Percentiles rank a stretch among this genome's conserved stretches.
Conservation (phyloP, 2,329 filamentous ascomycete species). For the Colletotrichum sp. region DNA sequence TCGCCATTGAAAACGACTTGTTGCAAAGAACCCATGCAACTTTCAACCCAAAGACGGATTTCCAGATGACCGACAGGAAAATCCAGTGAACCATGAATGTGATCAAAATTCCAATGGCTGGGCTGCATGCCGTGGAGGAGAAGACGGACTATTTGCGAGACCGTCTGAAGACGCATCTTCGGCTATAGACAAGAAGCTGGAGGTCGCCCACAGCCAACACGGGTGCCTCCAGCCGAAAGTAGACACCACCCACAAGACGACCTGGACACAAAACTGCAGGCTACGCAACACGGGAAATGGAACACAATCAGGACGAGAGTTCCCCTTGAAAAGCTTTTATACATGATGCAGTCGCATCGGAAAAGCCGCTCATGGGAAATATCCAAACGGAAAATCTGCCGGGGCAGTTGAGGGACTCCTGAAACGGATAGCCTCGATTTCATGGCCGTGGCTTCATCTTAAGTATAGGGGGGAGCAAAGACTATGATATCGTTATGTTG, state of each 20-base stretch:
- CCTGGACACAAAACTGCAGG: background rate
- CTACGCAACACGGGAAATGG: fast-evolving
- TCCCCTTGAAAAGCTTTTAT: fast-evolving
- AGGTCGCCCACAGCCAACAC: no score
- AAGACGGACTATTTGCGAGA: background rate
- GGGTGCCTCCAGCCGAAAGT: background rate
- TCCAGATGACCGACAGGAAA: background rate
- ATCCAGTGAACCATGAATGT: fast-evolving
- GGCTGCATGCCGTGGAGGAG: background rate
- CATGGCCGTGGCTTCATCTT: background rate
- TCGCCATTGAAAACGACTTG: background rate
- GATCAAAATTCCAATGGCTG: fast-evolving
- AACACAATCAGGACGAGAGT: fast-evolving
- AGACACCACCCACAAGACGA: background rate
- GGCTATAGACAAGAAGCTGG: no score
- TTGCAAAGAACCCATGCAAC: background rate
- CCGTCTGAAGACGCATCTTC: background rate
- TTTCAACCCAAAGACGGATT: background rate
- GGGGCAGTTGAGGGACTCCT: background rate
- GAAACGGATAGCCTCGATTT: background rate
- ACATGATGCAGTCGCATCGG: background rate
- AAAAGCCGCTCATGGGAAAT: background rate
- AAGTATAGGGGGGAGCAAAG: background rate
- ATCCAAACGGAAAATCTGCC: background rate
- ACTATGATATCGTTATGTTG: background rate